phyloP scores from a whole-genome alignment of 2,329 filamentous ascomycete genomes.

The Ophiostoma ips region DNA sequence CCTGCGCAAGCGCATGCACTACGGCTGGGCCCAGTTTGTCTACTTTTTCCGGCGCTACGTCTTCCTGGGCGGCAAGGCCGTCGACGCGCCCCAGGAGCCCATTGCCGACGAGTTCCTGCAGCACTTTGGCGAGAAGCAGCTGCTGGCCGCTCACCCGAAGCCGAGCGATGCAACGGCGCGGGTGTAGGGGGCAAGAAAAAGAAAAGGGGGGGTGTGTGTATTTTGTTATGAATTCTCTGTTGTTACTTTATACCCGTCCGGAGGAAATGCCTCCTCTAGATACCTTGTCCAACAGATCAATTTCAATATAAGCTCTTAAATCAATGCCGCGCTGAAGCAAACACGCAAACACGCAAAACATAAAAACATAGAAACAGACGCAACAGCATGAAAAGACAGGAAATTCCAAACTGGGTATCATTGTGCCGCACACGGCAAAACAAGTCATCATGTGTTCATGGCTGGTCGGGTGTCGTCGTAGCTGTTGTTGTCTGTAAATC shows the following conservation, averaged over 20 bases:
- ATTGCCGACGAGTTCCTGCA: conserved; percentile 4
- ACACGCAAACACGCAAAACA: neutral
- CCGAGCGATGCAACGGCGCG: conserved; percentile 7
- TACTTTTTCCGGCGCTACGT: conserved; percentile 14
- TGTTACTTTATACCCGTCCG: too few species aligned
- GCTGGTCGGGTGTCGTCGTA: neutral
- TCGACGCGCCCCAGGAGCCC: conserved; percentile 4
- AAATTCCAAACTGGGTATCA: conserved; percentile 1
- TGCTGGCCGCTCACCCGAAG: neutral
- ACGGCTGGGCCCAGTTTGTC: conserved; percentile 12
- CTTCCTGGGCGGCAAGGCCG: conserved; percentile 5
- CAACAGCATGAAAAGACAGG: too few species aligned
- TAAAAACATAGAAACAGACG: too few species aligned
- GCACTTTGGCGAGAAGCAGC: neutral
- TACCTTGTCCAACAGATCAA: too few species aligned
- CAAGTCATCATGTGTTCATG: too few species aligned
- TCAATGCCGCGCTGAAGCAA: neutral
- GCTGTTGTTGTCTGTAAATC: too few species aligned
- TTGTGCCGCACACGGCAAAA: neutral
- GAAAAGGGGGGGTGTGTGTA: too few species aligned
- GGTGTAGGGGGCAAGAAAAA: conserved; percentile 4
- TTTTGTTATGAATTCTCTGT: too few species aligned
- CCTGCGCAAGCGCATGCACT: conserved; percentile 13
- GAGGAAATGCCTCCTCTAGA: too few species aligned
- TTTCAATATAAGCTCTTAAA: too few species aligned